phyloP scores from a whole-genome alignment of 352 stramenopile genomes.

The Pythium coloratum region DNA sequence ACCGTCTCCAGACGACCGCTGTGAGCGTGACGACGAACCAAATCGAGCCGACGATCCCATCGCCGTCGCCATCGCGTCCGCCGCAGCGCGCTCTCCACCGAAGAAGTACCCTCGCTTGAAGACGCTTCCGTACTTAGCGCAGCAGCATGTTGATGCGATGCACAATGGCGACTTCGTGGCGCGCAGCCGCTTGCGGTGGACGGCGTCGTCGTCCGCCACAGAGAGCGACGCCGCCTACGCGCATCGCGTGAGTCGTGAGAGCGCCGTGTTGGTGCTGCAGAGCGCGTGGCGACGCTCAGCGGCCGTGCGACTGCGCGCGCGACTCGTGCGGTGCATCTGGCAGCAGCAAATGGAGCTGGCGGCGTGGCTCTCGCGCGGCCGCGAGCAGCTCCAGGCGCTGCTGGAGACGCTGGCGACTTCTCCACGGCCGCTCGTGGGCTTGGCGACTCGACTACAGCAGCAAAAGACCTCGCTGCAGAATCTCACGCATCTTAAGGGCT shows the following conservation, averaged over 20 bases:
- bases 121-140: slow-evolving; percentile 47
- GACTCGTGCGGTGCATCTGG: slow-evolving; percentile 34
- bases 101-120: slow-evolving; percentile 34
- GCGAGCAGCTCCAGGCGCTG: slow-evolving; percentile 3
- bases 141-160: slow-evolving; percentile 39
- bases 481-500: slow-evolving; percentile 15
- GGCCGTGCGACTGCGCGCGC: slow-evolving; percentile 30
- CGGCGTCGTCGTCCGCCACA: background rate
- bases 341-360: slow-evolving; percentile 42
- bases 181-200: slow-evolving; percentile 46
- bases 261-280: slow-evolving; percentile 52
- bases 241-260: slow-evolving; percentile 29
- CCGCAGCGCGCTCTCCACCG: slow-evolving; percentile 6
- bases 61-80: background rate
- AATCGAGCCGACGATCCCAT: background rate
- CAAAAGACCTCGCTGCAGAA: background rate
- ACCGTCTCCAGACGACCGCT: slow-evolving; percentile 6
- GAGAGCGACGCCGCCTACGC: slow-evolving; percentile 27
- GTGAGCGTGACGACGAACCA: slow-evolving; percentile 3
- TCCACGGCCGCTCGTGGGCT: background rate
- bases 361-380: slow-evolving; percentile 35
- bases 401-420: slow-evolving; percentile 1
- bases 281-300: slow-evolving; percentile 40
- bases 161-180: slow-evolving; percentile 44
- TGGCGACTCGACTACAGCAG: background rate